phyloP scores from a whole-genome alignment of 2,329 filamentous ascomycete genomes.

The Chrysoporthe cubensis region DNA sequence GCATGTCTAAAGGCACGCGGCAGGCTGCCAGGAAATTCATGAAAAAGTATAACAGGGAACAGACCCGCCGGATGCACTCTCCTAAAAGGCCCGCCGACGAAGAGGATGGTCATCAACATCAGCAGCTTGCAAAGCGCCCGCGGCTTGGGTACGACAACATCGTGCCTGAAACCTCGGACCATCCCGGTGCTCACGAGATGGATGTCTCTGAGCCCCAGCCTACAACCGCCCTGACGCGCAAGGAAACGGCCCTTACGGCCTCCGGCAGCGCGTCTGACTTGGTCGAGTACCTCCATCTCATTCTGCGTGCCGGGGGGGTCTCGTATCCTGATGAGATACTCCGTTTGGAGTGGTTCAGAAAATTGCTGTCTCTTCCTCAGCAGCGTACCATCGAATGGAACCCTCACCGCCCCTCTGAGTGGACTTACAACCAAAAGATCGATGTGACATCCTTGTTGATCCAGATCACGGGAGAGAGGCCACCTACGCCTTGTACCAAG shows the following conservation, averaged over 20 bases:
- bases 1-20: background rate
- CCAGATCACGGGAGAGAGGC: conserved; percentile 6
- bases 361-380: conserved; percentile 3
- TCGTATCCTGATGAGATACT: background rate
- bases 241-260: too few species aligned
- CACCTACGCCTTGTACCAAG: conserved; percentile 12
- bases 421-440: conserved; percentile 9
- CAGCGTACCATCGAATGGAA: conserved; percentile 19
- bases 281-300: conserved; percentile 3
- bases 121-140: background rate
- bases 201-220: background rate
- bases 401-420: background rate
- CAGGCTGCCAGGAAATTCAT: background rate
- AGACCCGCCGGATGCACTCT: too few species aligned
- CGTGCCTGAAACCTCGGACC: background rate
- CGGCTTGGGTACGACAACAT: background rate
- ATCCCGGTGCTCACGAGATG: background rate
- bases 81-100: background rate
- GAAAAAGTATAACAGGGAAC: background rate
- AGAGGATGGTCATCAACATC: background rate
- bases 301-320: conserved; percentile 1
- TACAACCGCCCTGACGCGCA: background rate
- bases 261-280: background rate
- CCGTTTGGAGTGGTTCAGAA: background rate
- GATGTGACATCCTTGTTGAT: conserved; percentile 14